Conservation (phyloP, 1,284 basidiomycete species). For the Erythrobasidium hasegawianum region DNA sequence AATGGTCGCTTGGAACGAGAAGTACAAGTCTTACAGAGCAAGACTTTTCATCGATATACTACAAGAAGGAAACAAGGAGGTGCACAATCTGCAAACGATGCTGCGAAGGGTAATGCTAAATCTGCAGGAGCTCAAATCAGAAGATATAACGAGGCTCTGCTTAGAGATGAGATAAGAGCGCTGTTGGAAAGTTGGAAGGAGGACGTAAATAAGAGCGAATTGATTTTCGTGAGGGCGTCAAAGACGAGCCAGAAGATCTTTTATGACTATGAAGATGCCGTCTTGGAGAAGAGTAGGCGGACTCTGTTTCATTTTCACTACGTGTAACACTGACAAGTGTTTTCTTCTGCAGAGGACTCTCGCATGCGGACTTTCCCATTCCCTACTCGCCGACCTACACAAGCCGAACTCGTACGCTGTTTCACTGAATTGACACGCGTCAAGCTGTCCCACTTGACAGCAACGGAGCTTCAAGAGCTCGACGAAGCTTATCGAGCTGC, state of each 20-base stretch:
- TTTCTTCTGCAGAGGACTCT: conserved; percentile 57
- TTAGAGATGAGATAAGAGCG: conserved; percentile 83
- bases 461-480: conserved; percentile 74
- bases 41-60: conserved; percentile 98
- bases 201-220: conserved; percentile 72
- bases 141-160: conserved; percentile 88
- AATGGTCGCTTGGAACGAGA: conserved; percentile 58
- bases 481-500: conserved; percentile 83
- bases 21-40: conserved; percentile 78
- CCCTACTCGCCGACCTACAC: conserved; percentile 59
- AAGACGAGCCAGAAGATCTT: conserved; percentile 77
- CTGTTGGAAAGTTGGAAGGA: conserved; percentile 78
- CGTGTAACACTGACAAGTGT: too few relatives aligned
- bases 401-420: conserved; percentile 72
- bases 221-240: conserved; percentile 83
- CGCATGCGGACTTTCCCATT: conserved; percentile 86
- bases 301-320: too few relatives aligned
- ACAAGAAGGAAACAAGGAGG: conserved; percentile 98
- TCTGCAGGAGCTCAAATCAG: conserved; percentile 92
- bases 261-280: conserved; percentile 72
- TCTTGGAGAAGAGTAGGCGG: conserved; percentile 57
- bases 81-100: conserved; percentile 86
- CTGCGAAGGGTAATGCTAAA: conserved; percentile 84
- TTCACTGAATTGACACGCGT: conserved; percentile 80
- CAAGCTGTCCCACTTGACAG: conserved; percentile 80